phyloP scores from a whole-genome alignment of 2,329 filamentous ascomycete species.

The Sporothrix sp. region DNA sequence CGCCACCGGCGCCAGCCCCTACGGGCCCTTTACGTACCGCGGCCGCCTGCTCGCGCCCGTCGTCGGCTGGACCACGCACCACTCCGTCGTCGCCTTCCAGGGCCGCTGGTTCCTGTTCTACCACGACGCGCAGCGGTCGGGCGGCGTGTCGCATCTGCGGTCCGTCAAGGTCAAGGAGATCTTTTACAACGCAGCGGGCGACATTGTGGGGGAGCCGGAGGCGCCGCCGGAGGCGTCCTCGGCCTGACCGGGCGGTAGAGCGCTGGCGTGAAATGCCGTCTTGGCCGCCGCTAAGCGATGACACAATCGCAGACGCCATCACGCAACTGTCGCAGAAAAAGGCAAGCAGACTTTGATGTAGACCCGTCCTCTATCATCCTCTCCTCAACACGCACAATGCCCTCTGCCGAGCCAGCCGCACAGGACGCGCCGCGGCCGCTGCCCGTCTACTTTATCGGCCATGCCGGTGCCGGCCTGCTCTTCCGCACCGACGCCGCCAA shows the following conservation, averaged over 20 bases:
- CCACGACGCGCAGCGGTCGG: conserved; percentile 61
- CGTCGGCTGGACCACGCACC: conserved; percentile 72
- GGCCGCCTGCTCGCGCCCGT: conserved; percentile 67
- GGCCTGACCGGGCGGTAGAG: no score
- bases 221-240: background rate
- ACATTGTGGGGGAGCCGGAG: conserved; percentile 37
- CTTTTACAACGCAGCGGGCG: conserved; percentile 57
- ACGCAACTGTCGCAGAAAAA: no score
- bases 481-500: conserved; percentile 1
- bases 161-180: conserved; percentile 69
- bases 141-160: conserved; percentile 60
- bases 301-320: conserved; percentile 3
- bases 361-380: no score
- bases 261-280: no score
- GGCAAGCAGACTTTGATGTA: no score
- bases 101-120: conserved; percentile 67
- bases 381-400: background rate
- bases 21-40: conserved; percentile 63
- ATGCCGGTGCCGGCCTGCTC: conserved; percentile 5
- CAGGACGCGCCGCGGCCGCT: background rate
- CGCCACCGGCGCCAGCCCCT: conserved; percentile 52
- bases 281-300: background rate
- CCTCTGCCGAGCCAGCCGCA: background rate
- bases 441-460: conserved; percentile 9
- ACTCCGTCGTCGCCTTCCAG: conserved; percentile 65